Base-by-base conservation (phyloP, 306 rosid genomes). In the Lathyrus sativus region DNA sequence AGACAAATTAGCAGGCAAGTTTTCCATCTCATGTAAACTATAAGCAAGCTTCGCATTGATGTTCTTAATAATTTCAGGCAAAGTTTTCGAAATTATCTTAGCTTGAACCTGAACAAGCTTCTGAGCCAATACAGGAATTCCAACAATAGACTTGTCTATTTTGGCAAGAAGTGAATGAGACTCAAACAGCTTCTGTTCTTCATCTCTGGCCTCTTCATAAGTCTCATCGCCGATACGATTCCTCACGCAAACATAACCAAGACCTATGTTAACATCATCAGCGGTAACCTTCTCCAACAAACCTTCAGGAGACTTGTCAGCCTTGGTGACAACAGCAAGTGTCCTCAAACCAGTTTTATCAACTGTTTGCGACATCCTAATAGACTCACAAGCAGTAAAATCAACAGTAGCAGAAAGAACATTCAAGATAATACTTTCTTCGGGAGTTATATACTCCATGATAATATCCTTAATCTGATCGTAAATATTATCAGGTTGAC, bases 241-340 rank as follows among this genome's bases (percentile, higher is more conserved):
- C 1, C 51, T 45, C 0, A 45, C 19, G 2, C 51, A 45, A n/a
- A 45, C 9, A 14, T 48, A 48, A 0, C 93, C 89, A 3, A 87
- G 75, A 0, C 89, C 89, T 4, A 87, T 85, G 38, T 81, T 85
- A 0, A 85, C 88, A 62, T 85, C 89, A 68, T 87, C 83, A 2
- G 86, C 78, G 2, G 86, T 78, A 0, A 85, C 85, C 51, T 87
- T 88, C 64, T 88, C 90, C 0, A 80, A 42, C 18, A 88, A 65
- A 0, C 88, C 88, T 60, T 87, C 88, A 0, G 90, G 93, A 22
- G 86, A 80, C 46, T 50, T 79, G 4, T 88, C 93, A n/a, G 76
- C 76, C 5, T 88, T 88, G 0, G 93, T 88, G 0, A 88, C 88
- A 2, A 85, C 85, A 22, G 86, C 88, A 3, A 87, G 55, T 0